Evolutionary conservation across 164 flowering plant species (phyloP).

Genomic region (Buxus sempervirens): DNA sequence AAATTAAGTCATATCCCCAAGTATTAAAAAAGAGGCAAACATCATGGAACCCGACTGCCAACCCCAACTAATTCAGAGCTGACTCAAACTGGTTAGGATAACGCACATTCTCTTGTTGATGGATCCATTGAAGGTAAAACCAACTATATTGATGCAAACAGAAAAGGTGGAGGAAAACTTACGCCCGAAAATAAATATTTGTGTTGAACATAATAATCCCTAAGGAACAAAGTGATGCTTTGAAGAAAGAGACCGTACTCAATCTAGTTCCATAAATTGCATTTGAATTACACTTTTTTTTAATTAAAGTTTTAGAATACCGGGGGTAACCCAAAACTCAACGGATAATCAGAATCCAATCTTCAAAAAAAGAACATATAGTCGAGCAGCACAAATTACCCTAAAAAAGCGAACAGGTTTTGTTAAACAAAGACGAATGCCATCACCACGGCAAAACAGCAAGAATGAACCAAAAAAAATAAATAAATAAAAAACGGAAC

Average conservation of each 20-base stretch:
- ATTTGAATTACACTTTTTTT: neutral
- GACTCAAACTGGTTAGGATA: neutral
- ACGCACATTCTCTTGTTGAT: no score
- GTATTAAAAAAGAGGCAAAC: neutral
- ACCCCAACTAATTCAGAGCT: neutral
- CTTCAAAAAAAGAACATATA: neutral
- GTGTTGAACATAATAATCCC: no score
- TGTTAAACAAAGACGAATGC: neutral
- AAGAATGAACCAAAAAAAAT: neutral
- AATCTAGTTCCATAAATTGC: neutral
- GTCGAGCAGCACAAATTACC: neutral
- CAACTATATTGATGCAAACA: no score
- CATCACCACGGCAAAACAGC: neutral
- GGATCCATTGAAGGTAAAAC: no score
- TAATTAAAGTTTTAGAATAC: no score
- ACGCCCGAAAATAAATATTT: no score
- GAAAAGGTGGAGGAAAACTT: no score
- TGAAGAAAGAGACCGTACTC: no score
- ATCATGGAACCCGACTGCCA: neutral
- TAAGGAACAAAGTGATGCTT: no score
- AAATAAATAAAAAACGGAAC: neutral
- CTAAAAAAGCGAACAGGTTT: neutral
- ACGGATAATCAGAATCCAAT: neutral
- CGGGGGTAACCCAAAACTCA: neutral
- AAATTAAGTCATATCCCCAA: constrained; percentile 10